phyloP scores from a whole-genome alignment of 2,329 filamentous ascomycete genomes.

The Paecilomyces variotii region DNA sequence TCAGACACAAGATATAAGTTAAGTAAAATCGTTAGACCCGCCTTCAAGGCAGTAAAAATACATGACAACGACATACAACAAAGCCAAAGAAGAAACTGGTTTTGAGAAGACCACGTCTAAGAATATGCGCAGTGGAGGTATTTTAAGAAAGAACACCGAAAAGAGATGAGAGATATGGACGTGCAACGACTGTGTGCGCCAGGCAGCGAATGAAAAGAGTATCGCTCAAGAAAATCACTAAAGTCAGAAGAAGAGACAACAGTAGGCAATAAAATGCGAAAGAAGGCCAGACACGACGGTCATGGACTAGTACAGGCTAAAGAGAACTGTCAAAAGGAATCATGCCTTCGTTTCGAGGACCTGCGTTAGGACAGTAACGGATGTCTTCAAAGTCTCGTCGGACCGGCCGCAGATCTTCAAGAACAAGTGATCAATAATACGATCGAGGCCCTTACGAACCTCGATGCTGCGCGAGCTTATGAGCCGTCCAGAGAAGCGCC shows the following conservation, averaged over 20 bases:
- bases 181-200: neutral
- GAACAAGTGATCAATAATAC: slow-evolving; percentile 28
- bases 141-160: neutral
- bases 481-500: slow-evolving; percentile 20
- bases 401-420: slow-evolving; percentile 27
- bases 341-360: slow-evolving; percentile 27
- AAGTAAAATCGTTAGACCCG: neutral
- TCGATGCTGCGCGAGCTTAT: slow-evolving; percentile 22
- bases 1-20: neutral
- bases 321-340: slow-evolving; percentile 1
- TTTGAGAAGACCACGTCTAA: neutral
- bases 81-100: neutral
- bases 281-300: neutral
- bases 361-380: slow-evolving; percentile 29
- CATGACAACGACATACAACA: neutral
- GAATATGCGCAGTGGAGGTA: neutral
- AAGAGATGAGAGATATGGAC: neutral
- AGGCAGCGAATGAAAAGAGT: neutral
- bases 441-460: slow-evolving; percentile 23
- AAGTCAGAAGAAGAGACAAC: neutral
- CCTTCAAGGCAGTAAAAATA: neutral
- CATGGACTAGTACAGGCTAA: neutral
- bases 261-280: neutral
- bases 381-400: slow-evolving; percentile 28
- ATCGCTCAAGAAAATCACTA: neutral